Evolutionary conservation across 73 alveolate genomes (phyloP), one percentile per base, ranked within the genome.

Genomic region (Paramecium biaurelia): DNA sequence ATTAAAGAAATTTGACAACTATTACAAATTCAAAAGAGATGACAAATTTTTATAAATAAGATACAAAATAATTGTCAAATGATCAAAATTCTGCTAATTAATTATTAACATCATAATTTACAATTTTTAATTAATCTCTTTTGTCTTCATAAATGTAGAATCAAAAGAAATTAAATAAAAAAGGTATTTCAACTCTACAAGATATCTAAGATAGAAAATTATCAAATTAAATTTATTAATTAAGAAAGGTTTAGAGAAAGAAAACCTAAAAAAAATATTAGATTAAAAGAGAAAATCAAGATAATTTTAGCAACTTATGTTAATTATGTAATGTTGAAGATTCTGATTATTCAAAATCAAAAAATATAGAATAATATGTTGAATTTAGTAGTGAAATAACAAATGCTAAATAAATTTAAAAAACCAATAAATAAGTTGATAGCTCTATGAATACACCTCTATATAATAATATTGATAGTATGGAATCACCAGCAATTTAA

Each of bases 11-110:
- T 63, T 30, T 32, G 1, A 26, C 57, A 4, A 43, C 26, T 26
- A 89, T 70, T 68, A 53, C 68, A 0, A 70, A 63, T 70, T 49
- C 30, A 70, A 89, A 63, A 45, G 74, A 82, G 34, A 32, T 41
- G 57, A 37, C 79, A 30, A 79, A 47, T 15, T 43, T 79, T 37
- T 79, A 41, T 79, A 30, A 42, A 34, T 45, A 45, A 14, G 70
- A 43, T 41, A 43, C 45, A 24, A 24, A 79, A 79, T 10, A 42
- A 21, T 8, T 24, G 7, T 43, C 57, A 24, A 2, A 7, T 63
- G 41, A 26, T 30, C 14, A 63, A 30, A 30, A 63, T 26, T 63
- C 41, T 14, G 45, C 41, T 11, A 63, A 63, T 63, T 63, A 63
- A n/a, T 63, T 63, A 26, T 11, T 63, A 30, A 63, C 84, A 24